These are phyloP conservation scores for Phanerochaete carnosa DNA, from an alignment of 768 basidiomycete species.

Conservation along the genomic window DNA sequence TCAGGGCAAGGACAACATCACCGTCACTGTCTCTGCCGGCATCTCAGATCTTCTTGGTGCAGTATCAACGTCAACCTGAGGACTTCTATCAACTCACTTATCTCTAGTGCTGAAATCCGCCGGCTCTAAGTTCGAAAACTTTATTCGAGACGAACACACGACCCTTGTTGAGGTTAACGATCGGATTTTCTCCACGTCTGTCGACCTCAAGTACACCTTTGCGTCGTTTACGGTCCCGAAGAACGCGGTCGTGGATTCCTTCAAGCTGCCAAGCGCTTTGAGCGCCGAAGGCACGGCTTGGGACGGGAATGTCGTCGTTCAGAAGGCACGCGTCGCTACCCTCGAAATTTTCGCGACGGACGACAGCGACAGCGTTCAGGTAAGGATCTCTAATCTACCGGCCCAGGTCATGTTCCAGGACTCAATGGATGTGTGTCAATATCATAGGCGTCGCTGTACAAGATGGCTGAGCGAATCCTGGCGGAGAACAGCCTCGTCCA, in stretches of 20 bases:
- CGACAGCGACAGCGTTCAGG: conserved; percentile 91
- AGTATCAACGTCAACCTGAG: conserved; percentile 19
- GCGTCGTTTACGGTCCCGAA: conserved; percentile 38
- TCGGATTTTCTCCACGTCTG: conserved; percentile 85
- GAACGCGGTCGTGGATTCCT: conserved; percentile 44
- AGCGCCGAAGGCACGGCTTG: conserved; percentile 47
- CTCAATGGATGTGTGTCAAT: not conserved
- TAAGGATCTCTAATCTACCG: conserved; percentile 30
- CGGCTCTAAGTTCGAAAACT: conserved; percentile 81
- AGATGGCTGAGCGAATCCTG: conserved; percentile 78
- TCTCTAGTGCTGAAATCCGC: conserved; percentile 80
- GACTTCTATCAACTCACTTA: not conserved
- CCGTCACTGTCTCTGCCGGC: conserved; percentile 63
- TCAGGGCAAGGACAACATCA: conserved; percentile 56
- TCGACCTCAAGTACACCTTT: conserved; percentile 76
- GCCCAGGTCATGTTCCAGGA: not conserved
- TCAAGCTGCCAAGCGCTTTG: conserved; percentile 33
- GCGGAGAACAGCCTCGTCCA: conserved; percentile 57
- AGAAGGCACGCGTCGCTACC: conserved; percentile 57
- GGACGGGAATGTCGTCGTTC: conserved; percentile 52
- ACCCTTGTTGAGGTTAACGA: conserved; percentile 82
- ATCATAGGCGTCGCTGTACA: conserved; percentile 82
- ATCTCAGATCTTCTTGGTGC: conserved; percentile 78
- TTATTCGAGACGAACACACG: conserved; percentile 85
- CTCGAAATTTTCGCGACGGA: conserved; percentile 82